These are phyloP conservation scores for Penicillium simplicissimum DNA, from an alignment of 495 filamentous ascomycete genomes.

Conservation along the genomic window DNA sequence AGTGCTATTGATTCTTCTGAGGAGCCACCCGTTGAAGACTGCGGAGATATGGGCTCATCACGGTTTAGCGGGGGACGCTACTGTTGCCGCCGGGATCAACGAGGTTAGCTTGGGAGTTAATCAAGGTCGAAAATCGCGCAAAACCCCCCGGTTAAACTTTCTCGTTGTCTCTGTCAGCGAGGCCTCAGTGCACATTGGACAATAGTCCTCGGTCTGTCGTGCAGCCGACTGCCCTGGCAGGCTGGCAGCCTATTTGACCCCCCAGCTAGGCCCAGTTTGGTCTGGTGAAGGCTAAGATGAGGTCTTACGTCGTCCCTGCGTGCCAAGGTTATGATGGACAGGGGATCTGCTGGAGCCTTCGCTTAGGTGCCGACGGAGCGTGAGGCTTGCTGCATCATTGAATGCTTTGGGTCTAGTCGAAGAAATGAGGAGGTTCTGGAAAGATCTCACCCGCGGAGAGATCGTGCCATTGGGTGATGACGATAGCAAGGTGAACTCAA, in stretches of 20 bases:
- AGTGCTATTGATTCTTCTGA: neutral
- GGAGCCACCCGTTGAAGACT: constrained; percentile 16
- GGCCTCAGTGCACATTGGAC: neutral
- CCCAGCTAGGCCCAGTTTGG: neutral
- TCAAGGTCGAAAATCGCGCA: constrained; percentile 26
- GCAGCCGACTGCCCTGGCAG: constrained; percentile 8
- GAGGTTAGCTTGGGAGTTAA: constrained; percentile 1
- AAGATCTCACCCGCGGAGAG: constrained; percentile 5
- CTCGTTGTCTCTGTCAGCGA: neutral
- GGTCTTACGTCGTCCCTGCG: constrained; percentile 10
- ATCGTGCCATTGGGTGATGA: constrained; percentile 6
- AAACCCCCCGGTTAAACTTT: constrained; percentile 6
- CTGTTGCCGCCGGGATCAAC: constrained; percentile 5
- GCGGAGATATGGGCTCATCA: constrained; percentile 13
- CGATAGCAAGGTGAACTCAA: neutral
- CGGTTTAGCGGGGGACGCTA: constrained; percentile 17
- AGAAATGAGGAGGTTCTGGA: constrained; percentile 9
- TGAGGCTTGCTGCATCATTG: constrained; percentile 4
- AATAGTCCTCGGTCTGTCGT: neutral
- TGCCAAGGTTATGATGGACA: constrained; percentile 13
- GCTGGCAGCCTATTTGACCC: neutral
- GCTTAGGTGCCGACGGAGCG: constrained; percentile 15
- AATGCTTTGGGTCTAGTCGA: neutral
- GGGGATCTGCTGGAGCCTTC: constrained; percentile 12
- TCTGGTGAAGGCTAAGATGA: neutral